phyloP scores from a whole-genome alignment of 2,329 filamentous ascomycete genomes.

The Aspergillus novoparasiticus region DNA sequence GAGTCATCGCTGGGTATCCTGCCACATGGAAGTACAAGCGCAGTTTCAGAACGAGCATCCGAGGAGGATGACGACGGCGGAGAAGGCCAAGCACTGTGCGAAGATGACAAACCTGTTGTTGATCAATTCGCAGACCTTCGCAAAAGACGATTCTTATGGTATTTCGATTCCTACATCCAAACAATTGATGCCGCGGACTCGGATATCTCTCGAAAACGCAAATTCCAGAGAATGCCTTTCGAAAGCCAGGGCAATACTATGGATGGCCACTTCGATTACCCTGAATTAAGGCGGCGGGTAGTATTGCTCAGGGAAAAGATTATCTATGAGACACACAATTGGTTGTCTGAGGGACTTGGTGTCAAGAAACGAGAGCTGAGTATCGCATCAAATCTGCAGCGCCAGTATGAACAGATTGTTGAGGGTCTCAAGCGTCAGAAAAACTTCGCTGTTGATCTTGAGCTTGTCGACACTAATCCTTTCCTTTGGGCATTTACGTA shows the following conservation, averaged over 20 bases:
- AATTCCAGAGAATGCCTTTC: constrained; percentile 84
- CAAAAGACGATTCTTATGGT: constrained; percentile 94
- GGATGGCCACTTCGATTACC: constrained; percentile 84
- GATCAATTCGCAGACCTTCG: constrained; percentile 88
- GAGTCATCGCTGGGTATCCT: constrained; percentile 75
- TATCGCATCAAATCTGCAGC: constrained; percentile 77
- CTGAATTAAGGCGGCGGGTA: constrained; percentile 70
- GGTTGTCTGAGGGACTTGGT: constrained; percentile 69
- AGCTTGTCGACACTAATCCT: constrained; percentile 77
- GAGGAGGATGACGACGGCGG: constrained; percentile 39
- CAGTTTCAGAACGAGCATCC: constrained; percentile 29
- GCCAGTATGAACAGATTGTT: constrained; percentile 81
- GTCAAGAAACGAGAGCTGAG: constrained; percentile 68
- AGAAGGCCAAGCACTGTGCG: constrained; percentile 29
- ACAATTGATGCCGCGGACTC: constrained; percentile 60
- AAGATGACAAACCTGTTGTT: constrained; percentile 57
- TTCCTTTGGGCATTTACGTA: constrained; percentile 89
- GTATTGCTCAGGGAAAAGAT: constrained; percentile 69
- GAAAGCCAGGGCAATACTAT: constrained; percentile 77
- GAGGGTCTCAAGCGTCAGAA: constrained; percentile 73
- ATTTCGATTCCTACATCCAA: constrained; percentile 82
- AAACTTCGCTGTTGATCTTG: constrained; percentile 71
- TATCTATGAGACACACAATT: constrained; percentile 69
- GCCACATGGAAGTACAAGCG: constrained; percentile 49
- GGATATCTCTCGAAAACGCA: constrained; percentile 64